Evolutionary conservation across 73 alveolate genomes (phyloP).

Genomic region (Blepharisma japonicum): DNA sequence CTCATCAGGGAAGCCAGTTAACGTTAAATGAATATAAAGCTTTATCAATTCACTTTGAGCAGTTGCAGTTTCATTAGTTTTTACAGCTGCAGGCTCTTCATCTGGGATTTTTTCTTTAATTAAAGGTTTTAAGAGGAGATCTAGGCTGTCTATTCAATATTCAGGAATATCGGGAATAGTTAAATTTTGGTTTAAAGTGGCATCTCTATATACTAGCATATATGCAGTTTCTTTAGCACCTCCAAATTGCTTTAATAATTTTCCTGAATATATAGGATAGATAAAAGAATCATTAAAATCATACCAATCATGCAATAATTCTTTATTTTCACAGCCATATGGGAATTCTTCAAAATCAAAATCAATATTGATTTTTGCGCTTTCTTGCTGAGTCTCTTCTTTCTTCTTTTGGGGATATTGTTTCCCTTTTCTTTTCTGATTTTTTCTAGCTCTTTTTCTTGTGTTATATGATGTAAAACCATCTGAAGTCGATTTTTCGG

Average conservation of each 20-base stretch:
- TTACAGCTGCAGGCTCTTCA: constrained; percentile 58
- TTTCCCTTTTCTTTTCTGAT: constrained; percentile 34
- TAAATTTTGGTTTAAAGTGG: constrained; percentile 34
- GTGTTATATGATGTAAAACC: neutral
- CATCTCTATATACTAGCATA: constrained; percentile 81
- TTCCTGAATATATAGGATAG: constrained; percentile 80
- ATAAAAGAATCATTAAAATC: constrained; percentile 94
- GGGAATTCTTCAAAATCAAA: constrained; percentile 41
- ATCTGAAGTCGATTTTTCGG: neutral
- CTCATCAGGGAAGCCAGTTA: constrained; percentile 52
- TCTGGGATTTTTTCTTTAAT: constrained; percentile 58
- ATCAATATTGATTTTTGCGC: neutral
- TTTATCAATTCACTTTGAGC: constrained; percentile 28
- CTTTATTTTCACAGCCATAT: constrained; percentile 49
- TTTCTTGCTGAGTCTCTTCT: constrained; percentile 37
- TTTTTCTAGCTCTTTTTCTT: constrained; percentile 31
- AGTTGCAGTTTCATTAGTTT: constrained; percentile 11
- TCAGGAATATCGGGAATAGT: constrained; percentile 67
- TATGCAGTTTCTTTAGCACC: constrained; percentile 93
- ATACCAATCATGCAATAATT: constrained; percentile 85
- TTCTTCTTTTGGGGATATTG: constrained; percentile 20
- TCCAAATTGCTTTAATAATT: constrained; percentile 79
- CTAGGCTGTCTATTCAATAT: constrained; percentile 53
- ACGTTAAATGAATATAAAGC: constrained; percentile 43
- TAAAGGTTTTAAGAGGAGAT: constrained; percentile 43